Percentiles rank a stretch among this genome's conserved stretches.
Conservation (phyloP, 768 basidiomycete genomes). For the Panus rudis region DNA sequence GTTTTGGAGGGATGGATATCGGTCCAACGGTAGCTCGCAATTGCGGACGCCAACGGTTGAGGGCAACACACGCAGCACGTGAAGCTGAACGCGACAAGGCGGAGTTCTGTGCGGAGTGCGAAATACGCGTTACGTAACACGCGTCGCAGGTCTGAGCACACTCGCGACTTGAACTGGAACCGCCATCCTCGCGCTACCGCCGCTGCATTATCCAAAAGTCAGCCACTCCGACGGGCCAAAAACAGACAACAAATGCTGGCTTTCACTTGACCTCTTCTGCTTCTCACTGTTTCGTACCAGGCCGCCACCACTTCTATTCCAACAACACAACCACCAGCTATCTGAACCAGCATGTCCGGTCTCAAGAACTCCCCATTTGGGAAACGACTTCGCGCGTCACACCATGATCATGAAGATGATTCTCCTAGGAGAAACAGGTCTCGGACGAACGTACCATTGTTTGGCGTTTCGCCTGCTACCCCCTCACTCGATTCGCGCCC, state of each 20-base stretch:
- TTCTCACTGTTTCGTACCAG: constrained; percentile 14
- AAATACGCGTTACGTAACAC: constrained; percentile 14
- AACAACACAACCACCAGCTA: constrained; percentile 6
- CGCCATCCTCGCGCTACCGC: no score
- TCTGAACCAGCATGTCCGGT: constrained; percentile 47
- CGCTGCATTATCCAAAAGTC: no score
- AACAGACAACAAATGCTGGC: constrained; percentile 16
- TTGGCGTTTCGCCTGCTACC: constrained; percentile 43
- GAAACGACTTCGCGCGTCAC: constrained; percentile 70
- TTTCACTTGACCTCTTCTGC: constrained; percentile 15
- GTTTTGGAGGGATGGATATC: no score
- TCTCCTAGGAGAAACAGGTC: constrained; percentile 44
- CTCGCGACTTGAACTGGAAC: no score
- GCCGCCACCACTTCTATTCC: constrained; percentile 11
- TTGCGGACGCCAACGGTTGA: no score
- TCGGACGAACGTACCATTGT: constrained; percentile 47
- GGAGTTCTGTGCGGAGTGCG: constrained; percentile 1
- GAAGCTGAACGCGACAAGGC: no score
- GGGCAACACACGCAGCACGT: no score
- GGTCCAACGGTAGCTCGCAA: no score
- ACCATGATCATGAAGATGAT: constrained; percentile 54
- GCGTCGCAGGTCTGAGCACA: constrained; percentile 20
- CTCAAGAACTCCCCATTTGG: constrained; percentile 83
- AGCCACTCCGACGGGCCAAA: constrained; percentile 8
- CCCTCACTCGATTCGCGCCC: constrained; percentile 51